phyloP scores from a whole-genome alignment of 805 yeast species.

The Candida odintsovae region DNA sequence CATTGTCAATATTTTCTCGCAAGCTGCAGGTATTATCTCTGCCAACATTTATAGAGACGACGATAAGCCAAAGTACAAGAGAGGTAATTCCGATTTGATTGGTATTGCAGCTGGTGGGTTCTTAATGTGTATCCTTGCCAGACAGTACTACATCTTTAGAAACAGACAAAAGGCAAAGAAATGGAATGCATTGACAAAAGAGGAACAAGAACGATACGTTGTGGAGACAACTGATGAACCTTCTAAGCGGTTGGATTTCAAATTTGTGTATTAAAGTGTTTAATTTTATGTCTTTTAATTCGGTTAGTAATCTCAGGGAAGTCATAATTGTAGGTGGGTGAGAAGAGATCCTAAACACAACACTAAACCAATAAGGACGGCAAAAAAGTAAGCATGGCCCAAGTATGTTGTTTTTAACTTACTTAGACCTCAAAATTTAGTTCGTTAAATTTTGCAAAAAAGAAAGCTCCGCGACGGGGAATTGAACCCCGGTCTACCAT shows the following conservation, averaged over 20 bases:
- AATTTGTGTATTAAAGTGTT: conserved; percentile 25
- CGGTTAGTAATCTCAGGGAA: too few species aligned
- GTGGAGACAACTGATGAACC: conserved; percentile 44
- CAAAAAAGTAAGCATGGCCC: too few species aligned
- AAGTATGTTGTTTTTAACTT: too few species aligned
- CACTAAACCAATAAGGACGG: too few species aligned
- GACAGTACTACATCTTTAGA: conserved; percentile 29
- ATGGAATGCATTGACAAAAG: conserved; percentile 47
- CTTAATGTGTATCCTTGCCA: conserved; percentile 13
- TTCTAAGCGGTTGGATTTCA: conserved; percentile 49
- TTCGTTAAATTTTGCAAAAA: conserved; percentile 1
- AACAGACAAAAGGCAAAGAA: conserved; percentile 36
- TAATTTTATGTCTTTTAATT: too few species aligned
- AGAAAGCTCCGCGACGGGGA: conserved; percentile 24
- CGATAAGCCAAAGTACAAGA: conserved; percentile 53
- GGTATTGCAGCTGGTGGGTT: not conserved
- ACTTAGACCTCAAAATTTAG: too few species aligned
- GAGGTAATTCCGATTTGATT: conserved; percentile 38
- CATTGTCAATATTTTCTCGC: conserved; percentile 58
- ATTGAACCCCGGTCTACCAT: conserved; percentile 25
- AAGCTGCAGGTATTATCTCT: conserved; percentile 49
- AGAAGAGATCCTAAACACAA: too few species aligned
- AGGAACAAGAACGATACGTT: conserved; percentile 44
- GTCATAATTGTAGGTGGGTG: too few species aligned
- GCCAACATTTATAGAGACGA: conserved; percentile 49